Base-by-base conservation (phyloP, 192 early-diverging fungal species). In the Ambispora gerdemannii region DNA sequence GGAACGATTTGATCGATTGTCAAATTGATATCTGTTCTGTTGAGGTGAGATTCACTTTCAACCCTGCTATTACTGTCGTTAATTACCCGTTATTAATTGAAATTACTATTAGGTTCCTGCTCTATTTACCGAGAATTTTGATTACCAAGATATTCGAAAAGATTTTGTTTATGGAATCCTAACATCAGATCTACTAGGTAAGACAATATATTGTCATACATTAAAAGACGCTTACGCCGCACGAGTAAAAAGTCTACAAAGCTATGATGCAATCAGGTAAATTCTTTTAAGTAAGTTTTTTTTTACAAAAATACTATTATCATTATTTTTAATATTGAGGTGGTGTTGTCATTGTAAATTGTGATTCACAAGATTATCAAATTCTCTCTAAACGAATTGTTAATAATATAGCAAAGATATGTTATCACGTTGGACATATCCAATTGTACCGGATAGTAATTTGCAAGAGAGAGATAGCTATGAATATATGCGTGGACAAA, bases 111-210 rank as follows among this genome's bases (percentile, higher is more conserved):
- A 87, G 86, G 93, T 95, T 3, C 90, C 93, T 25, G 87, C 93
- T 1, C 82, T 96, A 62, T 97, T 97, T 71, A 93, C 90, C 8
- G 95, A 98, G 74, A 97, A 97, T 82, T 97, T 97, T 83, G 97
- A 98, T 81, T 98, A 93, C 79, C 95, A 96, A 77, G 86, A 90
- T 59, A 83, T 97, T 52, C 86, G 94, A 24, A 80, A 81, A 25
- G 91, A 98, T 78, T 98, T 98, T 79, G 87, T 97, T 38, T 83
- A 88, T 30, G 94, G 93, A 27, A 93, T 96, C 67, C 73, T 97
- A 62, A 89, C 88, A 63, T 95, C 93, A 7, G 93, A 96, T 68
- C 78, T 97, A 60, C 77, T 95, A 35, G 85, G 84, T 13, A 91
- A 94, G 74, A 90, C 93, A 0, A 92, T 98, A 33, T 93, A 95